Evolutionary conservation across 1,284 basidiomycete species (phyloP).

Genomic region (Termitomyces sp.): DNA sequence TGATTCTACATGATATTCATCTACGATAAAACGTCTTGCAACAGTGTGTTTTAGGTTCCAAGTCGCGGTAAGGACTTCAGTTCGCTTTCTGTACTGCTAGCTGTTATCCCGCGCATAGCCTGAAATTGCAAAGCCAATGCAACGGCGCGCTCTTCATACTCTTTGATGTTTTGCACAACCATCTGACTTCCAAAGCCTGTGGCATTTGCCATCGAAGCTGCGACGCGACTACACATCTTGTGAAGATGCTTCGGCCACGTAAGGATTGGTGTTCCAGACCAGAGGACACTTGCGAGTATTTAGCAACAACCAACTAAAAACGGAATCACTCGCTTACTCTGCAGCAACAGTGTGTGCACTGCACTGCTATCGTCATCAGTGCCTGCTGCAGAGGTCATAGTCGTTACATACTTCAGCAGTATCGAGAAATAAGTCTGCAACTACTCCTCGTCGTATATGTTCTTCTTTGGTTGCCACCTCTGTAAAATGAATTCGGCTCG

Average conservation of each 20-base stretch:
- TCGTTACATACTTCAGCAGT: background rate
- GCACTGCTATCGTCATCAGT: background rate
- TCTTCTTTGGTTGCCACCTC: background rate
- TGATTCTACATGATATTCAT: too few relatives aligned
- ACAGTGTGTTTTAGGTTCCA: background rate
- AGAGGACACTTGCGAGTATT: background rate
- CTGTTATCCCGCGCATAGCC: background rate
- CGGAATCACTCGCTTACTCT: background rate
- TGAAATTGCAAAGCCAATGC: background rate
- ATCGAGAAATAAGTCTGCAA: background rate
- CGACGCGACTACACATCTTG: constrained; percentile 5
- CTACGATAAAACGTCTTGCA: too few relatives aligned
- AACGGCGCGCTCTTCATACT: background rate
- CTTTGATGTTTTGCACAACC: background rate
- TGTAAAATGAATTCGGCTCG: background rate
- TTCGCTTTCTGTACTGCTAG: background rate
- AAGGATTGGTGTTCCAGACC: constrained; percentile 4
- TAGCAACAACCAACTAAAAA: background rate
- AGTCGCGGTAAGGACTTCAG: background rate
- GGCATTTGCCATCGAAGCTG: constrained; percentile 2
- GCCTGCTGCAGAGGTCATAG: background rate
- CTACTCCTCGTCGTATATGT: background rate
- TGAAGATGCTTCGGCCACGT: constrained; percentile 6
- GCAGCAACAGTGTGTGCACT: background rate
- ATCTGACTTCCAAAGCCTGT: constrained; percentile 4